Conservation (phyloP, 164 flowering plant genomes). For the Tinospora cordifolia region DNA sequence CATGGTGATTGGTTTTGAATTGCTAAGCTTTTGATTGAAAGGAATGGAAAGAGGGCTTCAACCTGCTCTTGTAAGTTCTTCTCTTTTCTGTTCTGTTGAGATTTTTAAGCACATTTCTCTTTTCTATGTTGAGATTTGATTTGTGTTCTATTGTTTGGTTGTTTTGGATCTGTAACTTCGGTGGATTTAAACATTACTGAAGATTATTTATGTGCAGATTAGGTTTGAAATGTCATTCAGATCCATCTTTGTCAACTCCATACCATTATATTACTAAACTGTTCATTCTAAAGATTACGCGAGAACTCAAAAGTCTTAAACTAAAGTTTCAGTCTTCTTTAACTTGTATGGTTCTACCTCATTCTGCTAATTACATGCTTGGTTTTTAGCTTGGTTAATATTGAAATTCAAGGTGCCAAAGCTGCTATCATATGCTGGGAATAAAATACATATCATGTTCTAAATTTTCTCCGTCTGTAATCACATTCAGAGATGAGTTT, state of each 20-base stretch:
- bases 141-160: background rate
- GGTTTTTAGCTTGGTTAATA: background rate
- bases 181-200: background rate
- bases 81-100: background rate
- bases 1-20: constrained; percentile 13
- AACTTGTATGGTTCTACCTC: too few species aligned
- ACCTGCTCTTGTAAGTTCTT: constrained; percentile 58
- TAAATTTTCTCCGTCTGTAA: background rate
- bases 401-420: background rate
- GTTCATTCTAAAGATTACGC: too few species aligned
- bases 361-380: too few species aligned
- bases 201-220: background rate
- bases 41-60: constrained; percentile 63
- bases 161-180: background rate
- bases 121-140: background rate
- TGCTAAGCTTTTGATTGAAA: constrained; percentile 17
- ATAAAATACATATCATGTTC: too few species aligned
- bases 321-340: too few species aligned
- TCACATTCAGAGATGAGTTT: background rate
- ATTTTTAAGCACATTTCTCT: background rate
- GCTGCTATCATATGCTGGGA: background rate
- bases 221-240: background rate
- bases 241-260: background rate
- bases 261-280: too few species aligned
- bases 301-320: too few species aligned